Base-by-base conservation (phyloP, 2,329 filamentous ascomycete species). In the Rhynchosporium graminicola region DNA sequence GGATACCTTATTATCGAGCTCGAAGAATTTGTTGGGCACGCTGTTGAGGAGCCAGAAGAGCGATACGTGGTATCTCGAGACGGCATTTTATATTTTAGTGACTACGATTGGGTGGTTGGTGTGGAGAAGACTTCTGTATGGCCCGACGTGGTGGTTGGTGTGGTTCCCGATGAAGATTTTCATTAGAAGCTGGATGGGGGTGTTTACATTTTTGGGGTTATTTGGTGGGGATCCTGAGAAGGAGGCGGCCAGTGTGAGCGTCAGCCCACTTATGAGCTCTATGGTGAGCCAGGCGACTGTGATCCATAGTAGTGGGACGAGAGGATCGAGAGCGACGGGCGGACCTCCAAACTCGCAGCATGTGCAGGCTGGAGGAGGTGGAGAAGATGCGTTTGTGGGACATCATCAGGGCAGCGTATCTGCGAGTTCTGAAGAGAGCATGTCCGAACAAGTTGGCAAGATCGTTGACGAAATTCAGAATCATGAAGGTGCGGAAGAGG, bases 31-130 rank as follows among this genome's bases (percentile, higher is more conserved):
- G 20, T 84, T 97, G 7, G 86, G 86, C 6, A 91, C 91, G 20
- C 80, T 99, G 51, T 79, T 98, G 52, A 86, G 86, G 65, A 95
- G 91, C 67, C 92, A 96, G 74, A 99, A 99, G 81, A 95, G 89
- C 68, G 95, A 99, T 74, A 97, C 93, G 2, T 99, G 95, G 95
- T 99, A 99, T 74, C 83, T 99, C 40, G 90, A 95, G 77, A 96
- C 91, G 43, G 87, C 93, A 2, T 87, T 98, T 68, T 96, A 93
- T 74, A 82, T 97, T 69, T 83, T 98, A 15, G 72, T 89, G 28
- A 84, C 79, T 5, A 97, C 92, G 0, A 86, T 93, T 47, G 81
- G 80, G 36, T 99, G 95, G 95, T 82, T 99, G 7, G 74, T 97
- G 6, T 97, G 96, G 72, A 82, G 95, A 33, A 81, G 95, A 50